These are phyloP conservation scores for Blakeslea trispora DNA, from an alignment of 371 early-diverging fungal genomes.

Conservation along the genomic window DNA sequence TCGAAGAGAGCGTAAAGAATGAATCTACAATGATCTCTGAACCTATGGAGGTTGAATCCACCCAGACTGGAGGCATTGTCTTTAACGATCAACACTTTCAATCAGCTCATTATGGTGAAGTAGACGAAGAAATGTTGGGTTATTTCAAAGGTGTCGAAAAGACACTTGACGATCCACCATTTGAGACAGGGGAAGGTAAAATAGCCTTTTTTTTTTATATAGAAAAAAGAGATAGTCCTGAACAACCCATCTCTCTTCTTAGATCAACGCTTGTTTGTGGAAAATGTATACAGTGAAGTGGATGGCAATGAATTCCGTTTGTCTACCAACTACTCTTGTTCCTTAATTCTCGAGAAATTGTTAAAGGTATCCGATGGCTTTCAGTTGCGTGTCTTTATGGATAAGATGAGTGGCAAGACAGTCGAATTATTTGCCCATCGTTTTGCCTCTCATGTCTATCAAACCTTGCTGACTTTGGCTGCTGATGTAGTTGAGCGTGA, in stretches of 20 bases:
- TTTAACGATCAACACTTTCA: constrained; percentile 39
- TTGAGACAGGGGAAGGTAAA: constrained; percentile 76
- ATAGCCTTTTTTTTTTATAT: no score
- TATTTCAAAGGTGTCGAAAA: constrained; percentile 79
- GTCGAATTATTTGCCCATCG: constrained; percentile 76
- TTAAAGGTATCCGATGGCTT: constrained; percentile 69
- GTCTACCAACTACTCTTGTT: constrained; percentile 77
- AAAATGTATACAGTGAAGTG: constrained; percentile 78
- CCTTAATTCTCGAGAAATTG: constrained; percentile 79
- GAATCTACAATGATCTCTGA: constrained; percentile 8
- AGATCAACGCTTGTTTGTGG: constrained; percentile 74
- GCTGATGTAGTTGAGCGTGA: constrained; percentile 78
- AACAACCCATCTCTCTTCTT: background rate
- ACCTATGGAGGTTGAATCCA: constrained; percentile 14
- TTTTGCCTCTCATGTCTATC: constrained; percentile 86
- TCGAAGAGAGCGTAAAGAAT: background rate
- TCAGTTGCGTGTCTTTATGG: constrained; percentile 72
- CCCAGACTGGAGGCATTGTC: constrained; percentile 12
- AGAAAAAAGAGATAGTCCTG: no score
- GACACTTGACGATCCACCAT: constrained; percentile 68
- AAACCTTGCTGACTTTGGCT: constrained; percentile 73
- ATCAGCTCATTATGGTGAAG: constrained; percentile 63
- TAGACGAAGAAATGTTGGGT: constrained; percentile 65
- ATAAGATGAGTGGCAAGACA: constrained; percentile 66
- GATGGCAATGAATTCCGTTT: constrained; percentile 74